Percentiles rank a stretch among this genome's conserved stretches.
Evolutionary conservation across 345 rosid genomes (phyloP).

Genomic region (Corchorus capsularis): DNA sequence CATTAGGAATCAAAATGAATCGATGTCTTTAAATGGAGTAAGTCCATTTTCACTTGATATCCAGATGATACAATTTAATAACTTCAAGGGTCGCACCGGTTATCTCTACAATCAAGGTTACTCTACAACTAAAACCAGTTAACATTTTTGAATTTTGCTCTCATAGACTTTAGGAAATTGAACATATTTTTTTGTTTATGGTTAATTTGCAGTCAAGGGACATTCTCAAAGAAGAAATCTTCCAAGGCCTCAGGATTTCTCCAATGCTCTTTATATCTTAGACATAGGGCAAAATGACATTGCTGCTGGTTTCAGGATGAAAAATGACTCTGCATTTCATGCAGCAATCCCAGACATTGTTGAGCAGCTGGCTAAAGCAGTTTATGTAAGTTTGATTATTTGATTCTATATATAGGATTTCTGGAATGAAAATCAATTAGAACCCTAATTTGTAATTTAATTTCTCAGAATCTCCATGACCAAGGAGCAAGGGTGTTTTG

Average conservation of each 20-base stretch:
- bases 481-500: slow-evolving; percentile 68
- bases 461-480: slow-evolving; percentile 49
- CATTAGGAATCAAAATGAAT: slow-evolving; percentile 73
- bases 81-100: slow-evolving; percentile 62
- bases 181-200: not conserved
- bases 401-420: not conserved
- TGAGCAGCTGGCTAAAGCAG: slow-evolving; percentile 22
- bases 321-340: slow-evolving; percentile 12
- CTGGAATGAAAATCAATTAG: not conserved
- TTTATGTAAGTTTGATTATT: slow-evolving; percentile 17
- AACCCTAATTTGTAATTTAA: not conserved
- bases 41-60: slow-evolving; percentile 85
- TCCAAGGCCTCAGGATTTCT: slow-evolving; percentile 23
- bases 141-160: not conserved
- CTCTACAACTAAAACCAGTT: not conserved
- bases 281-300: slow-evolving; percentile 30
- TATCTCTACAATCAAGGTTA: slow-evolving; percentile 53
- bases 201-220: slow-evolving; percentile 9
- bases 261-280: slow-evolving; percentile 21
- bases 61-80: slow-evolving; percentile 72
- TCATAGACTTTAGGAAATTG: not conserved
- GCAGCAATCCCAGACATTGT: slow-evolving; percentile 19
- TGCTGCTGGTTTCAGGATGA: slow-evolving; percentile 21
- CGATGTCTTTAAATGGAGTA: slow-evolving; percentile 68
- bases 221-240: not conserved